Evolutionary conservation across 306 rosid species (phyloP).

Genomic region (Cicer judaicum): DNA sequence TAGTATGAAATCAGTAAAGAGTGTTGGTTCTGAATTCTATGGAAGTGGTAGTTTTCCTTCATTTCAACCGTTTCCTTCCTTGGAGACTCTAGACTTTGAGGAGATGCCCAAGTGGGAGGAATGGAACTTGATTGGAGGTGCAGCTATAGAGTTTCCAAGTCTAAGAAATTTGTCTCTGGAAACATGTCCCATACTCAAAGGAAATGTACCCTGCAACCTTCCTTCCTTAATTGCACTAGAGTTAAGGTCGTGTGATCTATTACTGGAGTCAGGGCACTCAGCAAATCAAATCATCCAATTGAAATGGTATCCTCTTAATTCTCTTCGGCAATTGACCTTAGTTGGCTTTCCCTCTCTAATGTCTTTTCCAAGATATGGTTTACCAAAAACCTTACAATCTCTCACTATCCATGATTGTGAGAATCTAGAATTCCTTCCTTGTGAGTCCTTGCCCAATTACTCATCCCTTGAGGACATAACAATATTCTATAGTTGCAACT

Average conservation of each 20-base stretch:
- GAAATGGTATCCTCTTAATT: neutral
- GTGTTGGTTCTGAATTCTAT: neutral
- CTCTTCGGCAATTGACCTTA: neutral
- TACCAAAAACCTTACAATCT: conserved; percentile 28
- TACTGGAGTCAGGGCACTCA: neutral
- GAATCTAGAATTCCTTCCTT: conserved; percentile 2
- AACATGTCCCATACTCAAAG: neutral
- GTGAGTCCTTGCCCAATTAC: neutral
- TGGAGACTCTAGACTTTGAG: neutral
- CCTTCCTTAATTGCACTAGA: neutral
- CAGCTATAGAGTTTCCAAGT: neutral
- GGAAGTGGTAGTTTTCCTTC: conserved; percentile 5
- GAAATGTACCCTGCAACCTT: neutral
- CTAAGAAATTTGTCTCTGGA: neutral
- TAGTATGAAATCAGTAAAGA: neutral
- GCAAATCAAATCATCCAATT: neutral
- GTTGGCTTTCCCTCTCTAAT: neutral
- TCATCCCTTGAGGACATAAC: neutral
- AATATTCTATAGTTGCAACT: neutral
- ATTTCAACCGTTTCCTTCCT: conserved; percentile 20
- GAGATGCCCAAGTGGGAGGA: neutral
- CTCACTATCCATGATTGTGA: neutral
- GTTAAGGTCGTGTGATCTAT: neutral
- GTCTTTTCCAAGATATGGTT: conserved; percentile 6
- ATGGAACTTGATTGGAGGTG: conserved; percentile 9